Evolutionary conservation across 345 rosid genomes (phyloP).

Genomic region (Salix koriyanagi): DNA sequence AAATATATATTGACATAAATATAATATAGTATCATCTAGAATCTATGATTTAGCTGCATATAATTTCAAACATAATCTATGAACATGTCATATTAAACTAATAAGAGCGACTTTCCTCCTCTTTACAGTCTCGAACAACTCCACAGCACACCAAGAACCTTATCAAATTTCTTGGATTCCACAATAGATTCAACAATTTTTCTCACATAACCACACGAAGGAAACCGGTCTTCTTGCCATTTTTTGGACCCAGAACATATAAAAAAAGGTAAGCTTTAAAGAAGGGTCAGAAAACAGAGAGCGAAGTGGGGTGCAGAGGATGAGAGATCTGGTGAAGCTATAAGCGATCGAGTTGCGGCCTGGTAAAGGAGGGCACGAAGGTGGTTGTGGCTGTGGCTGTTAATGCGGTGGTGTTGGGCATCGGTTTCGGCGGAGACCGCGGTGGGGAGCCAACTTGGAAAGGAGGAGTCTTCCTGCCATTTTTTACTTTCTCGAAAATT

Average conservation of each 20-base stretch:
- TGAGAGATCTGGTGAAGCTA: constrained; percentile 35
- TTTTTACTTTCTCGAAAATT: not conserved
- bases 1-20: too few species aligned
- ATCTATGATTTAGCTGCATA: too few species aligned
- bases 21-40: too few species aligned
- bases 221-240: constrained; percentile 40
- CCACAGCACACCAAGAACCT: constrained; percentile 41
- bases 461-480: not conserved
- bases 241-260: constrained; percentile 38
- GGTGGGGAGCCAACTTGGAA: not conserved
- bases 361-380: constrained; percentile 54
- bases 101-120: constrained; percentile 35
- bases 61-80: too few species aligned
- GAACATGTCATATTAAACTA: too few species aligned
- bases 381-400: constrained; percentile 37
- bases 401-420: constrained; percentile 27
- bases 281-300: constrained; percentile 37
- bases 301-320: constrained; percentile 41
- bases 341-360: constrained; percentile 46
- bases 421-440: not conserved
- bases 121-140: constrained; percentile 54
- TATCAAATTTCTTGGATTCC: constrained; percentile 33
- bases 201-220: constrained; percentile 39
- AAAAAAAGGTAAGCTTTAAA: constrained; percentile 21
- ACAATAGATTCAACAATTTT: constrained; percentile 42